These are phyloP conservation scores for Termitomyces sp. DNA, from an alignment of 768 basidiomycete species.

Conservation along the genomic window DNA sequence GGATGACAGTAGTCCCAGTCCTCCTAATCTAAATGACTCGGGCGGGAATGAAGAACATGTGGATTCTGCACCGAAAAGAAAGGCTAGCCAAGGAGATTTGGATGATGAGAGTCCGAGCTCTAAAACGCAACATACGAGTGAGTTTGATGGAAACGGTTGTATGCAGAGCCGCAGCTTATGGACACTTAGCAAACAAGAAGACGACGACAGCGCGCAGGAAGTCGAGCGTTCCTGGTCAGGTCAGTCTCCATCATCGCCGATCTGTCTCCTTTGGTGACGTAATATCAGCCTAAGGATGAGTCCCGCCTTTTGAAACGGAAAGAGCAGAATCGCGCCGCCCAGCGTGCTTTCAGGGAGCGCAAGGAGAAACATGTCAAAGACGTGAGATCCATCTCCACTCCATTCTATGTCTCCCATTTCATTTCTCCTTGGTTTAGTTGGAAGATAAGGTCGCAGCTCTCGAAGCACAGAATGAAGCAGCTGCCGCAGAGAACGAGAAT, in stretches of 20 bases:
- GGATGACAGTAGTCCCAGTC: constrained; percentile 77
- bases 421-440: constrained; percentile 40
- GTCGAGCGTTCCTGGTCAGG: constrained; percentile 22
- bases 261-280: constrained; percentile 7
- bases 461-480: constrained; percentile 72
- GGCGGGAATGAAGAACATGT: constrained; percentile 28
- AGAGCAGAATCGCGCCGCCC: constrained; percentile 95
- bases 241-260: constrained; percentile 14
- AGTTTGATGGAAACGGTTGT: constrained; percentile 16
- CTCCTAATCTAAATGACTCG: constrained; percentile 42
- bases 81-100: constrained; percentile 62
- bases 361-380: constrained; percentile 98
- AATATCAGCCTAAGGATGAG: constrained; percentile 54
- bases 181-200: constrained; percentile 16
- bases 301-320: constrained; percentile 79
- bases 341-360: constrained; percentile 94
- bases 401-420: neutral
- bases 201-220: constrained; percentile 26
- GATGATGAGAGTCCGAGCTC: constrained; percentile 59
- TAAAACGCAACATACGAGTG: constrained; percentile 63
- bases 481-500: constrained; percentile 80
- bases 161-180: neutral
- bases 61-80: constrained; percentile 63
- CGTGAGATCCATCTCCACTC: constrained; percentile 42
- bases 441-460: constrained; percentile 89